A percentile compares a stretch with the other conserved stretches of the same genome.
Evolutionary conservation across 441 rosid species (phyloP).

Genomic region (Jatropha podagrica): DNA sequence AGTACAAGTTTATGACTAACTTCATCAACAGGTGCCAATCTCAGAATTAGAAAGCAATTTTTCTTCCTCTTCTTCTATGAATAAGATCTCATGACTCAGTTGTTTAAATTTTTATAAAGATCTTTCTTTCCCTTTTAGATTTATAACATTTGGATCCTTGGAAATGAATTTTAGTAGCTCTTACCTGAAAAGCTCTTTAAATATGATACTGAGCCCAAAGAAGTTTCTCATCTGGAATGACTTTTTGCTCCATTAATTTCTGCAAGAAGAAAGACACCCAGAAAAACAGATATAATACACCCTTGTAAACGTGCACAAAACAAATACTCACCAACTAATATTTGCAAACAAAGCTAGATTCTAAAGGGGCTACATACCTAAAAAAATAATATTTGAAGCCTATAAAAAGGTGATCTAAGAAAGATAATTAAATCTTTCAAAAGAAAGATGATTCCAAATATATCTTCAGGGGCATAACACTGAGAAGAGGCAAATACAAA

Average conservation of each 20-base stretch:
- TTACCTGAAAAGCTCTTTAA: conserved; percentile 64
- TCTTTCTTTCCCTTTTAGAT: neutral
- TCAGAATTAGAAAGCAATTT: neutral
- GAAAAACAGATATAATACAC: conserved; percentile 1
- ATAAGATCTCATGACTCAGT: neutral
- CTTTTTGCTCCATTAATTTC: conserved; percentile 57
- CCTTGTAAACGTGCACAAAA: neutral
- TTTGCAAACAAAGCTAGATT: conserved; percentile 54
- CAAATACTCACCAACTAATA: neutral
- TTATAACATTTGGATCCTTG: neutral
- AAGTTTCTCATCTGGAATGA: conserved; percentile 40
- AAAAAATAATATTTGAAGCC: conserved; percentile 68
- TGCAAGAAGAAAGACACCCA: conserved; percentile 11
- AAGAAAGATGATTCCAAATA: too few species aligned
- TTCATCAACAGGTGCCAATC: neutral
- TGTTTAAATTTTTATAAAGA: neutral
- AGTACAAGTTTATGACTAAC: too few species aligned
- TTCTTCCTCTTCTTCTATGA: neutral
- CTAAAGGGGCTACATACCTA: conserved; percentile 77
- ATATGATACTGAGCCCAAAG: conserved; percentile 53
- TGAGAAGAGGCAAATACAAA: neutral
- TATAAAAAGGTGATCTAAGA: conserved; percentile 22
- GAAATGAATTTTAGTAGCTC: neutral
- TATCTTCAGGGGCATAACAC: neutral
- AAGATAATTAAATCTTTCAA: neutral